phyloP scores from a whole-genome alignment of 1,284 basidiomycete species.

The Volvariella surrecta region DNA sequence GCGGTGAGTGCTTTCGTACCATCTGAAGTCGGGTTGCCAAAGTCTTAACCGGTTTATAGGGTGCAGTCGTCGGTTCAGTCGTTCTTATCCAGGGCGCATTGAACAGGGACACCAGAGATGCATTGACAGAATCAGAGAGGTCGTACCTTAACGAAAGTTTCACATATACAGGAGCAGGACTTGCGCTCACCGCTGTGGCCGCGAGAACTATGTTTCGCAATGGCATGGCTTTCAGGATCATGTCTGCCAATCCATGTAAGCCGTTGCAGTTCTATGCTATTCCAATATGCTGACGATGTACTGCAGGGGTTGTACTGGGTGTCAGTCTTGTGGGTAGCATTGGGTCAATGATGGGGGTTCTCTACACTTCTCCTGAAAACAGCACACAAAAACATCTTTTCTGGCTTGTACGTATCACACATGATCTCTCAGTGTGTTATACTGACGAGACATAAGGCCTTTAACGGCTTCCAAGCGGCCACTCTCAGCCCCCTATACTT shows the following conservation, averaged over 20 bases:
- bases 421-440: neutral
- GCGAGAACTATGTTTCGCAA: constrained; percentile 73
- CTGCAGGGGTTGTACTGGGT: constrained; percentile 72
- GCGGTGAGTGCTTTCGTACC: constrained; percentile 23
- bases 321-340: constrained; percentile 73
- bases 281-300: neutral
- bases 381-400: constrained; percentile 66
- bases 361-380: constrained; percentile 68
- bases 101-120: constrained; percentile 73
- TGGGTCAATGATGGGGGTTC: constrained; percentile 73
- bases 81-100: constrained; percentile 57
- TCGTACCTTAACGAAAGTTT: constrained; percentile 78
- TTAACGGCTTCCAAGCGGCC: constrained; percentile 82
- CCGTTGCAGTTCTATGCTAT: constrained; percentile 7
- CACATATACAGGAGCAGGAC: constrained; percentile 79
- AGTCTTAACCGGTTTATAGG: constrained; percentile 25
- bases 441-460: constrained; percentile 41
- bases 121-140: constrained; percentile 51
- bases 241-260: constrained; percentile 81
- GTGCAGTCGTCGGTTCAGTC: constrained; percentile 60
- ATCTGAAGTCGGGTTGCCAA: neutral
- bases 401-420: constrained; percentile 52
- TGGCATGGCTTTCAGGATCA: constrained; percentile 70
- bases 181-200: constrained; percentile 69
- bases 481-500: constrained; percentile 82